Evolutionary conservation across 768 basidiomycete species (phyloP).

Genomic region (Boletus fagicola): DNA sequence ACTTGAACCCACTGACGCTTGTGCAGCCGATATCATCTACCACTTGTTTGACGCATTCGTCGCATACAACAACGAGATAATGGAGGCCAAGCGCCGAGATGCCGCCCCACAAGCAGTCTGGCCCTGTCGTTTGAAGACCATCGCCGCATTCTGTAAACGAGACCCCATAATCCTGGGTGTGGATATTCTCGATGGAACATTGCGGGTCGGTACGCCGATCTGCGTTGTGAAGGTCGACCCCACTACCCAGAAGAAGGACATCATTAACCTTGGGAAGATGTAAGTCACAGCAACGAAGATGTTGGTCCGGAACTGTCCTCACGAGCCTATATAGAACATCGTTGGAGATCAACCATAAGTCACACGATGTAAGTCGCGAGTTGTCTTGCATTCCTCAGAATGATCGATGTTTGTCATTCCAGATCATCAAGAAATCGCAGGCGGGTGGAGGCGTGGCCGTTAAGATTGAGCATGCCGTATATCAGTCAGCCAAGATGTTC

Average conservation of each 20-base stretch:
- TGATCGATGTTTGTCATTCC: conserved; percentile 7
- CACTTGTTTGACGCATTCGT: conserved; percentile 97
- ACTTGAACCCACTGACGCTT: background rate
- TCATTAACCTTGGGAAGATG: conserved; percentile 93
- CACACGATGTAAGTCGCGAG: conserved; percentile 57
- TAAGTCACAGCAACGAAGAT: conserved; percentile 38
- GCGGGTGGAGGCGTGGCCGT: conserved; percentile 96
- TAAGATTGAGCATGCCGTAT: conserved; percentile 97
- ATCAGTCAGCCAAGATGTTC: conserved; percentile 93
- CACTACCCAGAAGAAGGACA: conserved; percentile 83
- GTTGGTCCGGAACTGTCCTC: conserved; percentile 1
- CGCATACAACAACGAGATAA: conserved; percentile 87
- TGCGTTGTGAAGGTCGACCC: conserved; percentile 94
- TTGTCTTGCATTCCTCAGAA: background rate
- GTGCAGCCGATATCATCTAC: conserved; percentile 94
- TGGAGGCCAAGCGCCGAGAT: conserved; percentile 87
- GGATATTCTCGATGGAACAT: conserved; percentile 89
- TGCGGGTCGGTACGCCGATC: conserved; percentile 91
- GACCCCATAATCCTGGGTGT: conserved; percentile 98
- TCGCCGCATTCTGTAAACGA: conserved; percentile 93
- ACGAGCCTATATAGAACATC: conserved; percentile 62
- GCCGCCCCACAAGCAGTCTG: conserved; percentile 95
- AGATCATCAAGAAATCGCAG: conserved; percentile 91
- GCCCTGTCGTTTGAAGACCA: conserved; percentile 91
- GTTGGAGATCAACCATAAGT: conserved; percentile 95